phyloP scores from a whole-genome alignment of 2,329 filamentous ascomycete genomes.

The Exophiala calicioides region DNA sequence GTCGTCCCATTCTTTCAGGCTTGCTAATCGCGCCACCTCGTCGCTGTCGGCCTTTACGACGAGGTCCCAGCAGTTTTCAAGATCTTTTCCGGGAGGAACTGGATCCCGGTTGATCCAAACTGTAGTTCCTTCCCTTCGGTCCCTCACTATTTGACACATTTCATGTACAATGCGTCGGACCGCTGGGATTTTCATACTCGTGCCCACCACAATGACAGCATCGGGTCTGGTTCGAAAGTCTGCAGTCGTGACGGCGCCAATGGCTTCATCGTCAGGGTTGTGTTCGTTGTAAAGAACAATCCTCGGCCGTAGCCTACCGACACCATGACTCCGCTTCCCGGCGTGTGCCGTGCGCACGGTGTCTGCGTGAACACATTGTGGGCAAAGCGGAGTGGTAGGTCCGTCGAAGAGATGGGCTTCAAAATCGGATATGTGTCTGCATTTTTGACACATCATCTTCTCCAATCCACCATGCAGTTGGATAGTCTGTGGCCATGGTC shows the following conservation, averaged over 20 bases:
- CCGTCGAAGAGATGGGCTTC: conserved; percentile 79
- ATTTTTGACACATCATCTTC: conserved; percentile 97
- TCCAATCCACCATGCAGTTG: conserved; percentile 91
- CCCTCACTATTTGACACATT: conserved; percentile 82
- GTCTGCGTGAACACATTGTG: conserved; percentile 72
- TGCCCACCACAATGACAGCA: conserved; percentile 91
- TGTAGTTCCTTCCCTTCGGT: conserved; percentile 78
- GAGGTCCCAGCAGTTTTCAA: conserved; percentile 91
- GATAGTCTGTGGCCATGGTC: conserved; percentile 88
- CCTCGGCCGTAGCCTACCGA: conserved; percentile 83
- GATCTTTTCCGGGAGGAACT: conserved; percentile 77
- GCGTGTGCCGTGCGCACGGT: conserved; percentile 70
- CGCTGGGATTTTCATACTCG: conserved; percentile 91
- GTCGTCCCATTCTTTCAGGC: conserved; percentile 61
- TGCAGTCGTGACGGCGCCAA: conserved; percentile 83
- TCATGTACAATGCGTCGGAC: conserved; percentile 87
- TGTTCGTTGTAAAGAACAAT: conserved; percentile 98
- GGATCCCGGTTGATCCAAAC: conserved; percentile 94
- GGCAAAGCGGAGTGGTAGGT: conserved; percentile 78
- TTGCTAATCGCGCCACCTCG: conserved; percentile 74
- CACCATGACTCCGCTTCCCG: conserved; percentile 88
- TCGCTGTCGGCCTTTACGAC: conserved; percentile 86
- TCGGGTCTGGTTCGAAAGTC: conserved; percentile 86
- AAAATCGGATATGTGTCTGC: conserved; percentile 73
- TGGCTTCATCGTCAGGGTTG: conserved; percentile 94